Conservation (phyloP, 805 yeast genomes). For the Tetrapisispora namnaoensis region DNA sequence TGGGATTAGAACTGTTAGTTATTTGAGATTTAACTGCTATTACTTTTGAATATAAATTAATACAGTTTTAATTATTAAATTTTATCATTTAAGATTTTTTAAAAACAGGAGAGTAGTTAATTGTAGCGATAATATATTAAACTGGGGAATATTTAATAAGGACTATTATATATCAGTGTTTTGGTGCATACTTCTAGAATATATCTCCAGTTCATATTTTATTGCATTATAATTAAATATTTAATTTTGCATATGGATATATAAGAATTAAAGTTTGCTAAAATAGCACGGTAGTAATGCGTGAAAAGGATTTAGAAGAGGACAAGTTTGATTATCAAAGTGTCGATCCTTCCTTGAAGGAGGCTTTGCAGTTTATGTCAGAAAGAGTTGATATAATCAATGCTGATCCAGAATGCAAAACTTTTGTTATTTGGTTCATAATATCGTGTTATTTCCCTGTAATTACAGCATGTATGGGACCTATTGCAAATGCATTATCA, state of each 20-base stretch:
- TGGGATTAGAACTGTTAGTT: too few species aligned
- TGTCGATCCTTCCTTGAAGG: constrained; percentile 5
- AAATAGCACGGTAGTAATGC: background rate
- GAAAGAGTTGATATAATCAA: constrained; percentile 21
- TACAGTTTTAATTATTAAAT: too few species aligned
- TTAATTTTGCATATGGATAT: background rate
- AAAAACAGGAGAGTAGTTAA: too few species aligned
- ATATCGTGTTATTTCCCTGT: constrained; percentile 65
- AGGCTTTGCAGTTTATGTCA: constrained; percentile 15
- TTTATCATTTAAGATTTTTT: too few species aligned
- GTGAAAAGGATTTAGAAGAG: background rate
- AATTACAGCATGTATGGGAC: constrained; percentile 69
- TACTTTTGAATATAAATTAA: too few species aligned
- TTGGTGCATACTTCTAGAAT: too few species aligned
- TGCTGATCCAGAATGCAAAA: constrained; percentile 17
- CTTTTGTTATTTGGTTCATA: constrained; percentile 45
- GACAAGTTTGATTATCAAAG: constrained; percentile 4
- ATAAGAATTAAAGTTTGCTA: background rate
- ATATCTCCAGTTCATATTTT: too few species aligned
- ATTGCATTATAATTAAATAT: too few species aligned
- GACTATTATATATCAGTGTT: too few species aligned
- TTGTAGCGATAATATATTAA: too few species aligned
- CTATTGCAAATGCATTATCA: constrained; percentile 65
- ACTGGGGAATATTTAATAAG: too few species aligned
- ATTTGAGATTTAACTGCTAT: too few species aligned